Evolutionary conservation across 352 stramenopile genomes (phyloP), one percentile per base, ranked within the genome.

Genomic region (Aphanomyces invadans): DNA sequence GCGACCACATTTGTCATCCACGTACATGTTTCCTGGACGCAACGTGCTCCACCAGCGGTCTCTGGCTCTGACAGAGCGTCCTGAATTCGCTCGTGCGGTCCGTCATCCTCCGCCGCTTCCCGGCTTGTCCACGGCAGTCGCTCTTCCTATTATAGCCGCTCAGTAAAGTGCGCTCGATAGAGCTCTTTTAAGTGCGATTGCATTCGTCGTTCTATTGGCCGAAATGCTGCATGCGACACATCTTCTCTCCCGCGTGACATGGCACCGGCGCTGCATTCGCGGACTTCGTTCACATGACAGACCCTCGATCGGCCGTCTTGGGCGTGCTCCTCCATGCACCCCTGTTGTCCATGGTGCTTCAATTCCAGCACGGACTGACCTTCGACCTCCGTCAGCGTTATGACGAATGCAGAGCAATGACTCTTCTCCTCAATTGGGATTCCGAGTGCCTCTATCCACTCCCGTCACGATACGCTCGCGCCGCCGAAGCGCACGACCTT

Each of bases 21-120:
- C 51, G 28, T 56, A 84, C 74, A 56, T 78, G 73, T 7, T 46
- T 28, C 31, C 60, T 28, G 10, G 46, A 9, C 17, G 68, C 36
- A 17, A 60, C 28, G 31, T 70, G 64, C n/a, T 76, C 72, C 53
- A 81, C 65, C 36, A 69, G 60, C 26, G 76, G 74, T 45, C 72
- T 61, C 54, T 75, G 79, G 60, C 83, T 77, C 69, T 87, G 69
- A 68, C 80, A 89, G 36, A 84, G 78, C 68, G 77, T 76, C 68
- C 73, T 60, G 71, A 91, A 91, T 62, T 91, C 83, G 65, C 53
- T 54, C 67, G 83, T 89, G 33, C 83, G 80, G 71, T 91, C 55
- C 2, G 55, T 64, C 55, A 64, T 64, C 4, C 55, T 64, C 10
- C 25, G 19, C 17, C 19, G 25, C 10, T 45, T 26, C 32, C 31